Conservation (phyloP, 2,329 filamentous ascomycete genomes). For the Monilinia polystroma region DNA sequence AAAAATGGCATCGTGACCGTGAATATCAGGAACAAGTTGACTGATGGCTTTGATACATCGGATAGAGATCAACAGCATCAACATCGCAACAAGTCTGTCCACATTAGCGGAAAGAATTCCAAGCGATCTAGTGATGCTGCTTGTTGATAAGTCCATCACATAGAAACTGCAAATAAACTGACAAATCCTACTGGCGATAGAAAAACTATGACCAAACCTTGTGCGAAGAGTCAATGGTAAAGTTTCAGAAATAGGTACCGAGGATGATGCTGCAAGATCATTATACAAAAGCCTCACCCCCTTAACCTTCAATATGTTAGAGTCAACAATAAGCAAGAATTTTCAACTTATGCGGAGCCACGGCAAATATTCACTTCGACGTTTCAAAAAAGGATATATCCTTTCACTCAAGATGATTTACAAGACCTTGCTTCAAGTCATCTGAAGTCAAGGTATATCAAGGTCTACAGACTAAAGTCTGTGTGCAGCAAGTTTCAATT, state of each 20-base stretch:
- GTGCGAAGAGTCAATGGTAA: not conserved
- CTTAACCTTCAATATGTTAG: not conserved
- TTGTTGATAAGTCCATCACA: not conserved
- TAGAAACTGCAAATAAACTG: not conserved
- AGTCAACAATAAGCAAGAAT: not conserved
- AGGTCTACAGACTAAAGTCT: not conserved
- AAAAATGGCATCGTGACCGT: not conserved
- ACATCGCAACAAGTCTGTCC: not conserved
- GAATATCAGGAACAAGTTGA: not conserved
- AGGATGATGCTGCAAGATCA: too few species aligned
- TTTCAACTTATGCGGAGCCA: too few species aligned
- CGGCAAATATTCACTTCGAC: not conserved
- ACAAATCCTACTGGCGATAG: too few species aligned
- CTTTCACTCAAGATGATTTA: not conserved
- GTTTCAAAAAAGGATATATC: not conserved
- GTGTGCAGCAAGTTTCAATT: not conserved
- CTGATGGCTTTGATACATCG: not conserved
- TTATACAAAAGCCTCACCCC: too few species aligned
- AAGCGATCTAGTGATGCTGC: not conserved
- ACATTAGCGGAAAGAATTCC: not conserved
- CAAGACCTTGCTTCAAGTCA: not conserved
- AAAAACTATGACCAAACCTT: not conserved
- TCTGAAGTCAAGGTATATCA: not conserved
- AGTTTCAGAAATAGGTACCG: too few species aligned
- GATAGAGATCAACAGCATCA: not conserved